Percentiles rank a stretch among this genome's conserved stretches.
phyloP scores from a whole-genome alignment of 2,329 filamentous ascomycete species.

The Xylaria sp. region DNA sequence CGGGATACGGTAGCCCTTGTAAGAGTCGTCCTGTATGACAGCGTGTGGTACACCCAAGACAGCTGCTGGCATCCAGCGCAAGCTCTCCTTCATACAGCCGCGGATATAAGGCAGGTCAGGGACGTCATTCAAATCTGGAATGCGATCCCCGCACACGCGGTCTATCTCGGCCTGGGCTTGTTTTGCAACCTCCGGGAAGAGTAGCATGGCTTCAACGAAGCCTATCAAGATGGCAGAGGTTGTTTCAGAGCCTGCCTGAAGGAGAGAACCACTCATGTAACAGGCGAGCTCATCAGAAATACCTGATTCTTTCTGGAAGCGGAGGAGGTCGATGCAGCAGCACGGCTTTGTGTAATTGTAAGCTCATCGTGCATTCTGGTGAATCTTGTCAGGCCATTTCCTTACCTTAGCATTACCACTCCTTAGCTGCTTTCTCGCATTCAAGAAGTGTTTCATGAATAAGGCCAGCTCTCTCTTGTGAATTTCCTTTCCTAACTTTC shows the following conservation, averaged over 20 bases:
- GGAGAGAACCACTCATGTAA: slow-evolving; percentile 44
- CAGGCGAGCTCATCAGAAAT: slow-evolving; percentile 39
- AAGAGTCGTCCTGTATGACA: slow-evolving; percentile 50
- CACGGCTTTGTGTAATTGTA: slow-evolving; percentile 1
- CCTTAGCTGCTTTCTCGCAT: background rate
- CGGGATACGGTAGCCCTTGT: slow-evolving; percentile 55
- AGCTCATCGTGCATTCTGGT: too few relatives aligned
- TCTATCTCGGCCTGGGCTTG: slow-evolving; percentile 52
- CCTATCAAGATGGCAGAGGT: slow-evolving; percentile 50
- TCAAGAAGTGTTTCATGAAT: slow-evolving; percentile 3
- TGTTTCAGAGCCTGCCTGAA: slow-evolving; percentile 54
- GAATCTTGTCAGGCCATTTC: too few relatives aligned
- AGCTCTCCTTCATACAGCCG: slow-evolving; percentile 52
- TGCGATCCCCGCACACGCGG: slow-evolving; percentile 54
- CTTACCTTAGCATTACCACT: background rate
- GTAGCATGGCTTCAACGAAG: slow-evolving; percentile 55
- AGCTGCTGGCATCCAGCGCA: slow-evolving; percentile 48
- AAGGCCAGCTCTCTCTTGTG: background rate
- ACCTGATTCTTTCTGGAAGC: background rate
- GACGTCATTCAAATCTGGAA: slow-evolving; percentile 57
- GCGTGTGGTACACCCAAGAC: slow-evolving; percentile 53
- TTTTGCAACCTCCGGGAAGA: slow-evolving; percentile 51
- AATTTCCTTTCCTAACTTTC: background rate
- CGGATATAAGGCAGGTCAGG: slow-evolving; percentile 57
- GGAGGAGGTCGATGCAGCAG: background rate